These are phyloP conservation scores for Diospyros lotus DNA, from an alignment of 148 eudicot genomes.

Conservation along the genomic window DNA sequence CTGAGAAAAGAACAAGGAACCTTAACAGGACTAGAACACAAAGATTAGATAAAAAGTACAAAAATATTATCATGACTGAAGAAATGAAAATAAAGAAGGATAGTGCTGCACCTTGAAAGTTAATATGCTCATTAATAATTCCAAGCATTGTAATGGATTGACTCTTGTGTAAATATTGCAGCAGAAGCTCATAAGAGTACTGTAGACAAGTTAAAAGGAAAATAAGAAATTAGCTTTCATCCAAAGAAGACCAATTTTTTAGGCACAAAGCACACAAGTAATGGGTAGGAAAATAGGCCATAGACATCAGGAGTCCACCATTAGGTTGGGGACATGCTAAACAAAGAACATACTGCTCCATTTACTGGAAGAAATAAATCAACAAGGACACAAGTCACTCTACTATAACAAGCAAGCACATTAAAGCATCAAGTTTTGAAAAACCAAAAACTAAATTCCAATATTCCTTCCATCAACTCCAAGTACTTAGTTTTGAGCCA, in stretches of 20 bases:
- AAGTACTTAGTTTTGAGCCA: not conserved
- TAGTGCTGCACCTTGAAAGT: conserved; percentile 63
- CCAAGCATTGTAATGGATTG: conserved; percentile 88
- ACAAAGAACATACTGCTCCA: not conserved
- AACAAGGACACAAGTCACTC: not conserved
- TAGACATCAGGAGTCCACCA: not conserved
- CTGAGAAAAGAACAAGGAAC: not conserved
- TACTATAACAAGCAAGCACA: conserved; percentile 1
- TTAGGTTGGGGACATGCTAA: not conserved
- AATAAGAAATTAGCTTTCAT: conserved; percentile 13
- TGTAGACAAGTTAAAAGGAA: conserved; percentile 22
- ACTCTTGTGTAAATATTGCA: conserved; percentile 82
- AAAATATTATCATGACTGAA: not conserved
- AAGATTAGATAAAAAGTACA: not conserved
- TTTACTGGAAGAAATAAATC: too few relatives aligned
- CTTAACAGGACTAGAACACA: not conserved
- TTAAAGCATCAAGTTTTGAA: not conserved
- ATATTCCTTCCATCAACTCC: not conserved
- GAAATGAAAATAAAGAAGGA: not conserved
- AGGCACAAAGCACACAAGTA: not conserved
- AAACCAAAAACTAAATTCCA: not conserved
- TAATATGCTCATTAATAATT: conserved; percentile 88
- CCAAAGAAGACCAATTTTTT: not conserved
- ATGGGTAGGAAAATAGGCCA: not conserved
- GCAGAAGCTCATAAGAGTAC: conserved; percentile 88